Percentiles rank a stretch among this genome's conserved stretches.
These are phyloP conservation scores for Mucor sp. DNA, from an alignment of 371 early-diverging fungal species.

Conservation along the genomic window DNA sequence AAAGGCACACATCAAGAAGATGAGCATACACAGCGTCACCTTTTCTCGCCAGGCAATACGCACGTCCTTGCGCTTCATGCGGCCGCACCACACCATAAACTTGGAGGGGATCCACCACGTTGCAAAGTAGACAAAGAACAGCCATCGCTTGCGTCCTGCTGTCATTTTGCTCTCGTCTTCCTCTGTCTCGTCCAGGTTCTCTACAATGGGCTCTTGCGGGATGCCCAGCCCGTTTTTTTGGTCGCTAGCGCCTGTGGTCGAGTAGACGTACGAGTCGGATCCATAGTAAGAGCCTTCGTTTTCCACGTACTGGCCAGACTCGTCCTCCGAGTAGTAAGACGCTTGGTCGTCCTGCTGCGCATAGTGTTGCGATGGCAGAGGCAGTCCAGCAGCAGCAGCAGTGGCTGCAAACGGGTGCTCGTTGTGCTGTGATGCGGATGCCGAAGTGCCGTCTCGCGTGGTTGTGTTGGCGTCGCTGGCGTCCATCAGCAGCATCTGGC, in stretches of 20 bases:
- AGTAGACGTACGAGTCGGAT: conserved; percentile 30
- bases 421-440: background rate
- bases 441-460: background rate
- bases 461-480: background rate
- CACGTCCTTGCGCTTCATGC: conserved; percentile 82
- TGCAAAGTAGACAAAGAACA: conserved; percentile 76
- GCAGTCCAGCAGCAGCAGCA: conserved; percentile 38
- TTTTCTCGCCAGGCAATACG: conserved; percentile 97
- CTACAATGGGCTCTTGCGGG: conserved; percentile 19
- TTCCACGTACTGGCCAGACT: conserved; percentile 34
- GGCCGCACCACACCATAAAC: conserved; percentile 67
- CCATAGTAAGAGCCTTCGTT: conserved; percentile 25
- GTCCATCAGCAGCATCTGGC: background rate
- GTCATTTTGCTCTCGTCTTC: conserved; percentile 50
- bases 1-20: conserved; percentile 76
- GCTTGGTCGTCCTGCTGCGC: conserved; percentile 56
- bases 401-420: conserved; percentile 27
- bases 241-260: conserved; percentile 1
- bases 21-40: conserved; percentile 88
- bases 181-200: conserved; percentile 50
- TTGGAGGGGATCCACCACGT: conserved; percentile 90
- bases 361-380: conserved; percentile 30
- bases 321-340: conserved; percentile 74
- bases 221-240: conserved; percentile 12
- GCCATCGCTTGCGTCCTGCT: conserved; percentile 74